Base-by-base conservation (phyloP, 129 eudicot species). In the sunflower (Helianthus annuus) region DNA sequence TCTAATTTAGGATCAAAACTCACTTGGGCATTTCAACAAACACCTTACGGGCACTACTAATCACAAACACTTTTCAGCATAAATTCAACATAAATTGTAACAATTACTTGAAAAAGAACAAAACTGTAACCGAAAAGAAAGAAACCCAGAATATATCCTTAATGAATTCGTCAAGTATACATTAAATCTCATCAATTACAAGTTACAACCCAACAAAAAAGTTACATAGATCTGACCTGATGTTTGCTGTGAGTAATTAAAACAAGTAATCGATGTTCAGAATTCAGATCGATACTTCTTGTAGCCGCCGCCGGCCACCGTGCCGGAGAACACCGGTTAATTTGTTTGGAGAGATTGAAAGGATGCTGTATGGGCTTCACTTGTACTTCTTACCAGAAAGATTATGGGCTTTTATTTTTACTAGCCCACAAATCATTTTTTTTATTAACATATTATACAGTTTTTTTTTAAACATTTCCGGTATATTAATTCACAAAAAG, bases 11-110 rank as follows among this genome's bases (percentile, higher is more conserved):
- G 24, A 54, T 16, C 29, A 54, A 54, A 54, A 54, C 59, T 54
- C 59, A 54, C 27, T 54, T 54, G 59, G 59, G 59, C 59, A 54
- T 54, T 54, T 54, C 59, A 54, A 15, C 59, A 54, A 54, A 54
- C 29, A 54, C 11, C 10, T 16, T 54, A 54, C 9, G 59, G 59
- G 59, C 59, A 17, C 29, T 2, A 54, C 59, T 16, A 54, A 54
- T 15, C 0, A 15, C 3, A 42, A 10, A 42, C 7, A 42, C 1
- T 4, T 0, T 7, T 17, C 59, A 16, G 7, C 29, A 54, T 54
- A 6, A 54, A 15, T 16, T 16, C 46, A 42, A 6, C 2, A 42
- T 42, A 42, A 42, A 42, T 16, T 6, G 59, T 7, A 2, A 54
- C 59, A 54, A 54, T 54, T 16, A 54, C 1, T 16, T 54, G 12